These are phyloP conservation scores for Pyrus hybrid DNA, from an alignment of 331 rosid genomes.

Conservation along the genomic window DNA sequence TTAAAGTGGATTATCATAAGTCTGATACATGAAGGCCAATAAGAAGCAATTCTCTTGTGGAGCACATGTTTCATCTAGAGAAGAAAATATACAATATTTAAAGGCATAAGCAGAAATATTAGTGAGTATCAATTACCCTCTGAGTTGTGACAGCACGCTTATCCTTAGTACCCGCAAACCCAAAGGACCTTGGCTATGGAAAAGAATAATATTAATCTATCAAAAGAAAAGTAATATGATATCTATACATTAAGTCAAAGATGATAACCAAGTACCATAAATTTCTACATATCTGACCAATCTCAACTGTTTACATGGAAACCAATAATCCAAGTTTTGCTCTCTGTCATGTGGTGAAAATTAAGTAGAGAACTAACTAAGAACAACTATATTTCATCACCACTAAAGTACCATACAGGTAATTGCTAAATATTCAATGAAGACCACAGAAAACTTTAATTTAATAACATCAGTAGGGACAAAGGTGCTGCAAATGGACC, in stretches of 20 bases:
- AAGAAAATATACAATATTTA: background rate
- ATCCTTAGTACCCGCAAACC: slow-evolving; percentile 96
- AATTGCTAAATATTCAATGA: background rate
- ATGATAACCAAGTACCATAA: background rate
- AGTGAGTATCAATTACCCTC: slow-evolving; percentile 45
- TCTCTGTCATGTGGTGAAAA: background rate
- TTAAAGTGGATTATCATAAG: background rate
- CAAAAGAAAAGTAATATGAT: slow-evolving; percentile 1
- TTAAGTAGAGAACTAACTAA: background rate
- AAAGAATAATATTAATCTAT: slow-evolving; percentile 6
- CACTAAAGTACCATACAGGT: background rate
- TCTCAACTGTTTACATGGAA: background rate
- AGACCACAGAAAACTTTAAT: no score
- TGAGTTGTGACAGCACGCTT: slow-evolving; percentile 86
- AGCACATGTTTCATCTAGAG: background rate
- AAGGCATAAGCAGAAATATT: slow-evolving; percentile 1
- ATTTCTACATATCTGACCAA: background rate
- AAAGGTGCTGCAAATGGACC: background rate
- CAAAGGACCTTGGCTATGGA: slow-evolving; percentile 80
- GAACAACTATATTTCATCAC: background rate
- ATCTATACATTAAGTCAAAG: slow-evolving; percentile 16
- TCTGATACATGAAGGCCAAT: background rate
- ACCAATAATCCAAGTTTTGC: background rate
- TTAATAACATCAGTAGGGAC: background rate
- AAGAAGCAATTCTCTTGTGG: background rate